Conservation (phyloP, 805 yeast species). For the Candida orba region DNA sequence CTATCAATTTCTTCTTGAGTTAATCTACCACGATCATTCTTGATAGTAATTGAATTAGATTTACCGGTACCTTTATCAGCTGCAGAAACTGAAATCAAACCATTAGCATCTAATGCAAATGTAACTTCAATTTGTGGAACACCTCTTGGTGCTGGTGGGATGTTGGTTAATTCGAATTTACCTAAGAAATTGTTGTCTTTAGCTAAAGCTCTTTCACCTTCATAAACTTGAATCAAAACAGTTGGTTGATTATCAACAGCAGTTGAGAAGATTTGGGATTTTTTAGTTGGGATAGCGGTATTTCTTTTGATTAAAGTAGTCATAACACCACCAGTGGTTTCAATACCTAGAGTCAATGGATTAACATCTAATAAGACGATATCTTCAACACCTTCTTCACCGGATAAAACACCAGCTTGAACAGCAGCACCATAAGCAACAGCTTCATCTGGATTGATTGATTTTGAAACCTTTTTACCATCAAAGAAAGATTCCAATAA, state of each 20-base stretch:
- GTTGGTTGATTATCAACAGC: conserved; percentile 96
- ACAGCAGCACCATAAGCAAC: conserved; percentile 99
- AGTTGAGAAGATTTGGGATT: conserved; percentile 91
- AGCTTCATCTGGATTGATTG: conserved; percentile 99
- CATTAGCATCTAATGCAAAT: conserved; percentile 82
- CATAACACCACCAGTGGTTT: conserved; percentile 97
- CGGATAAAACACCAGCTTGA: conserved; percentile 95
- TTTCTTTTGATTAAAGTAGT: conserved; percentile 91
- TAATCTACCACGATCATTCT: conserved; percentile 91
- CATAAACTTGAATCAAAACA: conserved; percentile 87
- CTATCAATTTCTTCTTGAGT: conserved; percentile 91
- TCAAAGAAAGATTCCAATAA: conserved; percentile 83
- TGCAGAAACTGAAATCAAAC: conserved; percentile 80
- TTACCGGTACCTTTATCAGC: conserved; percentile 93
- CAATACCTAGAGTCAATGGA: conserved; percentile 92
- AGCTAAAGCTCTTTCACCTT: conserved; percentile 94
- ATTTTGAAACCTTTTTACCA: conserved; percentile 95
- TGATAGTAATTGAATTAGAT: conserved; percentile 82
- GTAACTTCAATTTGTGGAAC: conserved; percentile 87
- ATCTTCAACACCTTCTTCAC: conserved; percentile 90
- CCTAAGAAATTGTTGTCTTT: conserved; percentile 89
- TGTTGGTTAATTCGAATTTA: conserved; percentile 78
- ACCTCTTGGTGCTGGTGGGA: conserved; percentile 90
- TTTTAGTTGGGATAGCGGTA: conserved; percentile 92
- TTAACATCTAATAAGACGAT: conserved; percentile 88